phyloP scores from a whole-genome alignment of 805 yeast species.

The Metschnikowia noctiluminum region DNA sequence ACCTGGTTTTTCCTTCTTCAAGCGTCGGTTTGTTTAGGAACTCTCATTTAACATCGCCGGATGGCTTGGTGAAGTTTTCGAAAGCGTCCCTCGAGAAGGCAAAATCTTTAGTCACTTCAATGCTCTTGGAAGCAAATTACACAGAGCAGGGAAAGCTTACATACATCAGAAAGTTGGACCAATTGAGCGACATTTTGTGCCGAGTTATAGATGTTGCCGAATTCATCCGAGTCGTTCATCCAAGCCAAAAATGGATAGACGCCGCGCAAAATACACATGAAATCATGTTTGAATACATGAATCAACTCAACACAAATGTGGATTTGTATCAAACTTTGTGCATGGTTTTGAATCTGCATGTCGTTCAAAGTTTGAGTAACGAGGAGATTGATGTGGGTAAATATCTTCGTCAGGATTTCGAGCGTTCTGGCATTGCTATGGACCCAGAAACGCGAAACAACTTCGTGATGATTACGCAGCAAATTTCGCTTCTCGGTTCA shows the following conservation, averaged over 20 bases:
- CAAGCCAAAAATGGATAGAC: slow-evolving; percentile 60
- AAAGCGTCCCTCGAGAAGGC: slow-evolving; percentile 64
- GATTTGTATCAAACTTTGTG: slow-evolving; percentile 61
- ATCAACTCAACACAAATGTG: slow-evolving; percentile 79
- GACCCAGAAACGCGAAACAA: slow-evolving; percentile 57
- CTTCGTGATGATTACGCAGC: slow-evolving; percentile 76
- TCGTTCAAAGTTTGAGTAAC: slow-evolving; percentile 39
- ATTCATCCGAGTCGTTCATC: slow-evolving; percentile 85
- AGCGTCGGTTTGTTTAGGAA: slow-evolving; percentile 62
- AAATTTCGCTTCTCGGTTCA: slow-evolving; percentile 79
- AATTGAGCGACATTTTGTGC: slow-evolving; percentile 83
- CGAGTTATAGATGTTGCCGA: slow-evolving; percentile 93
- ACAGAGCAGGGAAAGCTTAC: slow-evolving; percentile 43
- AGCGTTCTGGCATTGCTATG: slow-evolving; percentile 86
- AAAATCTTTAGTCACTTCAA: slow-evolving; percentile 52
- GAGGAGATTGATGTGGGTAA: slow-evolving; percentile 86
- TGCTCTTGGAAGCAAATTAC: slow-evolving; percentile 39
- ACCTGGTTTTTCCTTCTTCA: slow-evolving; percentile 14
- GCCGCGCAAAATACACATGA: slow-evolving; percentile 90
- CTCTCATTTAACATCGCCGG: slow-evolving; percentile 62
- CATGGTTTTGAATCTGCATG: slow-evolving; percentile 41
- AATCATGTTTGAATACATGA: slow-evolving; percentile 90
- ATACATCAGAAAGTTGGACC: slow-evolving; percentile 67
- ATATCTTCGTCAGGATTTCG: slow-evolving; percentile 77
- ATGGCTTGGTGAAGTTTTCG: slow-evolving; percentile 68